Percentiles rank a stretch among this genome's conserved stretches.
phyloP scores from a whole-genome alignment of 2,329 filamentous ascomycete species.

The Sclerotinia nivalis region DNA sequence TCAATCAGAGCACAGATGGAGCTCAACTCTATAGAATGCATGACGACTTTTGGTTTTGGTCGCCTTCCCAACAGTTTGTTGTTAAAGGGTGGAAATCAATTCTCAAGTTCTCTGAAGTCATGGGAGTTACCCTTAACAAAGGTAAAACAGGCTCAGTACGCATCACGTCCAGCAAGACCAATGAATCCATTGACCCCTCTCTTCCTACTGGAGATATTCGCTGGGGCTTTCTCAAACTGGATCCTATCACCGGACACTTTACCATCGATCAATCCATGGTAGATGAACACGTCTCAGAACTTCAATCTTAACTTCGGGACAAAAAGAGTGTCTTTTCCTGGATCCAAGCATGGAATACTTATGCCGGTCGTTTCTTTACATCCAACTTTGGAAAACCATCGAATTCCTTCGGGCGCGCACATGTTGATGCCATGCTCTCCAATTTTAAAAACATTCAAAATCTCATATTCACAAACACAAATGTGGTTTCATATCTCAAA shows the following conservation, averaged over 20 bases:
- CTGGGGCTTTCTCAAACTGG: constrained; percentile 60
- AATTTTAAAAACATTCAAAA: constrained; percentile 55
- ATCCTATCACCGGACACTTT: constrained; percentile 51
- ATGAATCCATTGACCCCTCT: constrained; percentile 25
- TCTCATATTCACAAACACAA: constrained; percentile 48
- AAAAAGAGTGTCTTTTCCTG: constrained; percentile 56
- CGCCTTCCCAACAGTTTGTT: constrained; percentile 51
- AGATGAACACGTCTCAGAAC: constrained; percentile 56
- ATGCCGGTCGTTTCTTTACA: constrained; percentile 56
- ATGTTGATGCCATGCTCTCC: constrained; percentile 56
- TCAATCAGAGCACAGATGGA: constrained; percentile 59
- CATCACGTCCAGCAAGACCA: constrained; percentile 36
- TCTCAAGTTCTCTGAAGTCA: constrained; percentile 53
- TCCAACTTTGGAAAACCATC: constrained; percentile 59
- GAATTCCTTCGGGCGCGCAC: constrained; percentile 54
- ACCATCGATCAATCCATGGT: constrained; percentile 57
- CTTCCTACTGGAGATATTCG: constrained; percentile 56
- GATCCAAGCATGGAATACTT: constrained; percentile 62
- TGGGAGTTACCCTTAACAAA: constrained; percentile 59
- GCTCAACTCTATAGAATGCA: constrained; percentile 60
- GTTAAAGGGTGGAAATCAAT: constrained; percentile 61
- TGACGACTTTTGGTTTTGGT: constrained; percentile 70
- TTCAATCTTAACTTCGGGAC: constrained; percentile 54
- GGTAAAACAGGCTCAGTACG: constrained; percentile 57
- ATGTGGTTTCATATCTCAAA: constrained; percentile 51